Evolutionary conservation across 108 stramenopile species (phyloP).

Genomic region (Pseudonitzschia delicatissima): DNA sequence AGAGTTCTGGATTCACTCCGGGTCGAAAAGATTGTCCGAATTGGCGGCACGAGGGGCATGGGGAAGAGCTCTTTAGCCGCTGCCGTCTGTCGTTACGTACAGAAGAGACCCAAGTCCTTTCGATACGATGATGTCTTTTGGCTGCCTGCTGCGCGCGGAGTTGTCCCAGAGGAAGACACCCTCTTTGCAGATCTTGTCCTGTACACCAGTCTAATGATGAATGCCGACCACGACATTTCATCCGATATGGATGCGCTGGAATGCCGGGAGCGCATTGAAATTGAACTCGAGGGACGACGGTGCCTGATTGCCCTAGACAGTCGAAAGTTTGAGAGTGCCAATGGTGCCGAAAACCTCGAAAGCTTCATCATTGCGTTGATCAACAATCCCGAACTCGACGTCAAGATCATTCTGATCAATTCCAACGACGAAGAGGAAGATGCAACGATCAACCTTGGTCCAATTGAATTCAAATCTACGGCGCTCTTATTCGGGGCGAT

Average conservation of each 20-base stretch:
- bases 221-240: slow-evolving; percentile 16
- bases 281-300: slow-evolving; percentile 26
- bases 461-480: slow-evolving; percentile 35
- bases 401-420: slow-evolving; percentile 31
- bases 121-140: slow-evolving; percentile 35
- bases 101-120: slow-evolving; percentile 23
- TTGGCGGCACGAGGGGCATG: slow-evolving; percentile 52
- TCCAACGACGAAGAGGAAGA: slow-evolving; percentile 18
- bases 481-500: slow-evolving; percentile 29
- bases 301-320: slow-evolving; percentile 28
- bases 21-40: slow-evolving; percentile 35
- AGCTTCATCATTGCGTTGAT: slow-evolving; percentile 23
- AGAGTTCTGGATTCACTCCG: slow-evolving; percentile 45
- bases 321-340: slow-evolving; percentile 20
- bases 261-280: slow-evolving; percentile 27
- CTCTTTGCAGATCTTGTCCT: slow-evolving; percentile 31
- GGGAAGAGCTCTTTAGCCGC: slow-evolving; percentile 38
- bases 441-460: slow-evolving; percentile 19
- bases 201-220: slow-evolving; percentile 20
- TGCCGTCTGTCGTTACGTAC: slow-evolving; percentile 30
- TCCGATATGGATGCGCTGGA: slow-evolving; percentile 33
- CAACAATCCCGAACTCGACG: slow-evolving; percentile 16
- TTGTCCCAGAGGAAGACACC: slow-evolving; percentile 28
- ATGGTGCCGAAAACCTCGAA: slow-evolving; percentile 26
- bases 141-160: slow-evolving; percentile 24